These are phyloP conservation scores for Xylariaceae sp. DNA, from an alignment of 2,329 filamentous ascomycete species.

Conservation along the genomic window DNA sequence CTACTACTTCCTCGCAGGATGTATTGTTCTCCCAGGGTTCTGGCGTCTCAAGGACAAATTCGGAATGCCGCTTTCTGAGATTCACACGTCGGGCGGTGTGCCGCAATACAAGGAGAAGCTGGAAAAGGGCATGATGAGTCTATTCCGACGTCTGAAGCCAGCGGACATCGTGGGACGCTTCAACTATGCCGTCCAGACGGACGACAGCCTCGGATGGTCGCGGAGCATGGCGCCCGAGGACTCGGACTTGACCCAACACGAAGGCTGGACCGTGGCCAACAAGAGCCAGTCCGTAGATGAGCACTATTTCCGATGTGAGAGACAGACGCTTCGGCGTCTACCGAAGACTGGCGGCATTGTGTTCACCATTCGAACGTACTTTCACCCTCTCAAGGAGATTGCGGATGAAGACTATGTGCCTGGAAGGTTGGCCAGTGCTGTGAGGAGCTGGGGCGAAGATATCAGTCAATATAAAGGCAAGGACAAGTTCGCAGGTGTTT, in stretches of 20 bases:
- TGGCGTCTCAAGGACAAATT: constrained; percentile 79
- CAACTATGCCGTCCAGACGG: constrained; percentile 86
- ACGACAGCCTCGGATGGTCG: constrained; percentile 72
- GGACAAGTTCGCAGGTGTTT: constrained; percentile 65
- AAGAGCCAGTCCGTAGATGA: constrained; percentile 67
- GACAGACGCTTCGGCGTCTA: constrained; percentile 63
- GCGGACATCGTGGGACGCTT: constrained; percentile 61
- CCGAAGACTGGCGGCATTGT: constrained; percentile 54
- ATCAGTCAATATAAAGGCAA: constrained; percentile 73
- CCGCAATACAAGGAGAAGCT: constrained; percentile 34
- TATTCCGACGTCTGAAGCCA: constrained; percentile 67
- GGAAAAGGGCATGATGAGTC: constrained; percentile 40
- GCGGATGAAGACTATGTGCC: constrained; percentile 70
- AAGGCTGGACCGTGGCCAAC: constrained; percentile 71
- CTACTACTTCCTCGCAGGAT: constrained; percentile 74
- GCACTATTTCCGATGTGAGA: constrained; percentile 72
- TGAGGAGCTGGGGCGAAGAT: constrained; percentile 76
- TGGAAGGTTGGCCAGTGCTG: constrained; percentile 68
- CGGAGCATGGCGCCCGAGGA: constrained; percentile 72
- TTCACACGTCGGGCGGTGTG: constrained; percentile 74
- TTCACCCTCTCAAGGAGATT: constrained; percentile 64
- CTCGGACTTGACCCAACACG: constrained; percentile 36
- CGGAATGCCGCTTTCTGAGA: constrained; percentile 71
- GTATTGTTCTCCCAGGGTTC: constrained; percentile 73
- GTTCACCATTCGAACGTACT: constrained; percentile 79